phyloP scores from a whole-genome alignment of 2,329 filamentous ascomycete genomes.

The Ophiostoma tasmaniense region DNA sequence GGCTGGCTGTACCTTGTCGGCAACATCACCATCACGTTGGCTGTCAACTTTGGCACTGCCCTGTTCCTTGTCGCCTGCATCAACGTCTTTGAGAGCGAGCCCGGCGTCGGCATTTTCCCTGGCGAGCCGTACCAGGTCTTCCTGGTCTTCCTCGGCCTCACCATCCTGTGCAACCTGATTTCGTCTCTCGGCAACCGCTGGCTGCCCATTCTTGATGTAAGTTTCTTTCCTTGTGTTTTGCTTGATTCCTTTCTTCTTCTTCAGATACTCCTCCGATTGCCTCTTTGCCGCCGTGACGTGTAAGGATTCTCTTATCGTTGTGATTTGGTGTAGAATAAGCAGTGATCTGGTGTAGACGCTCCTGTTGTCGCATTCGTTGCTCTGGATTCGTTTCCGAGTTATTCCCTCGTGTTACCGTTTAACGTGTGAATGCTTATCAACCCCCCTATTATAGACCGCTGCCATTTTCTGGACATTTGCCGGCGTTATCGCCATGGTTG shows the following conservation, averaged over 20 bases:
- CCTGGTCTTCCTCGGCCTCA: slow-evolving; percentile 7
- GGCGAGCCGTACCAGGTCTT: slow-evolving; percentile 8
- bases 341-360: slow-evolving; percentile 6
- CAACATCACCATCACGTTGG: slow-evolving; percentile 8
- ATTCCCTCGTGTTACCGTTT: background rate
- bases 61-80: slow-evolving; percentile 9
- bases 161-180: background rate
- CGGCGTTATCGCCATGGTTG: slow-evolving; percentile 3
- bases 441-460: background rate
- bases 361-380: background rate
- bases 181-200: slow-evolving; percentile 4
- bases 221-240: background rate
- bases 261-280: background rate
- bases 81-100: slow-evolving; percentile 10
- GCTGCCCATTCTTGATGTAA: slow-evolving; percentile 10
- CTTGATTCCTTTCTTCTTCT: background rate
- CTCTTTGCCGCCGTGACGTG: background rate
- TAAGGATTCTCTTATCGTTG: slow-evolving; percentile 2
- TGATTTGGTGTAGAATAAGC: slow-evolving; percentile 8
- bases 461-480: slow-evolving; percentile 10
- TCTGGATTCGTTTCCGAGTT: background rate
- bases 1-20: slow-evolving; percentile 7
- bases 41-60: slow-evolving; percentile 6
- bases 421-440: slow-evolving; percentile 3
- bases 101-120: slow-evolving; percentile 7